Evolutionary conservation across 768 basidiomycete genomes (phyloP).

Genomic region (Tylopilus plumbeoviolaceoides): DNA sequence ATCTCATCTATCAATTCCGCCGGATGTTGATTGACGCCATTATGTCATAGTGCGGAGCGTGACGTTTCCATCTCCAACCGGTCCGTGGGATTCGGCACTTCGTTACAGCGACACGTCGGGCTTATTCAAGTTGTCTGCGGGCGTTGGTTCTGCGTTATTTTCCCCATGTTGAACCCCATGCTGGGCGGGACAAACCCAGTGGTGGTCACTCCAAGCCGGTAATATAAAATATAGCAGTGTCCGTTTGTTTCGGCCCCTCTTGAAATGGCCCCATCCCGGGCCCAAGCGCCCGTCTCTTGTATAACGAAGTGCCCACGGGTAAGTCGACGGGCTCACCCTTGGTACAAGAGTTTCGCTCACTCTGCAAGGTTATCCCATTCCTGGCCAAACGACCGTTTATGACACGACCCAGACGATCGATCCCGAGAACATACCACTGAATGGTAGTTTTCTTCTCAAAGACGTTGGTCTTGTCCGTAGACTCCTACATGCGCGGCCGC

Average conservation of each 20-base stretch:
- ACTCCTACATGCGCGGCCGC: constrained; percentile 3
- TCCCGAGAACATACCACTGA: not conserved
- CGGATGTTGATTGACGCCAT: not conserved
- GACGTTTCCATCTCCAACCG: too few species aligned
- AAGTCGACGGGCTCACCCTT: not conserved
- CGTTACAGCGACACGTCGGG: too few species aligned
- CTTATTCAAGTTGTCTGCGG: too few species aligned
- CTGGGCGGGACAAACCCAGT: too few species aligned
- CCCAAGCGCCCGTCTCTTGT: not conserved
- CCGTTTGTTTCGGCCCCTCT: not conserved
- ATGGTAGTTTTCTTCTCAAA: constrained; percentile 6
- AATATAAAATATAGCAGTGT: not conserved
- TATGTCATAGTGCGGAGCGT: too few species aligned
- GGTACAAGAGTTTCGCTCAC: too few species aligned
- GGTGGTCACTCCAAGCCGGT: not conserved
- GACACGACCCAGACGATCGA: constrained; percentile 2
- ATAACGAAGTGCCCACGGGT: constrained; percentile 2
- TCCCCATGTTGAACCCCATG: too few species aligned
- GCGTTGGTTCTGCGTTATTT: too few species aligned
- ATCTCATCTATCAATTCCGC: too few species aligned
- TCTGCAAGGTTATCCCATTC: constrained; percentile 1
- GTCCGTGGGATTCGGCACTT: too few species aligned
- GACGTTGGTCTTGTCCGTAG: constrained; percentile 1
- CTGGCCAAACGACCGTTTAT: constrained; percentile 1
- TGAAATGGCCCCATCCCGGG: not conserved